Base-by-base conservation (phyloP, 495 filamentous ascomycete species). In the Penicillium cinerascens region DNA sequence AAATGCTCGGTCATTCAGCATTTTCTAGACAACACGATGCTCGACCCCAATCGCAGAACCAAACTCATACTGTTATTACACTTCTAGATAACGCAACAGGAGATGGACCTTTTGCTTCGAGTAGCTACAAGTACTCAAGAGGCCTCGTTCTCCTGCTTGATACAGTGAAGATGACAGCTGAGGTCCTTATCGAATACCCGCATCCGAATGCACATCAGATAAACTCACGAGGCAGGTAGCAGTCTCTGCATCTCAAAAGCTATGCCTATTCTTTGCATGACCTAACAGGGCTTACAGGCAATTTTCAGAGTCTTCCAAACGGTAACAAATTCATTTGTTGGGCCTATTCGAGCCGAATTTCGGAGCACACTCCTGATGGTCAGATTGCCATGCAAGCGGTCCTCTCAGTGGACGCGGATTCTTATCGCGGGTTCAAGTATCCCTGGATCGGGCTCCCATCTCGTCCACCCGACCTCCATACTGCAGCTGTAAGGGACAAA, bases 21-120 rank as follows among this genome's bases (percentile, higher is more conserved):
- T 81, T 82, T 63, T 64, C 60, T 22, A 74, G 70, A 44, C 78
- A 81, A 56, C 78, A 82, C 52, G 70, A 82, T 52, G 77, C 72
- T 1, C 60, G 74, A 69, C 71, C 69, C 53, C 43, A 76, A 11
- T 59, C 58, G 48, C 47, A 68, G 8, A 66, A 64, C 23, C 56
- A 59, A 7, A 73, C 72, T 20, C 49, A 58, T 60, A 18, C 59
- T 42, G 59, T 60, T 20, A 60, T 80, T 36, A 70, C 73, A 1
- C 49, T 80, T 7, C 70, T 71, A 52, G 69, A 80, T 51, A 78
- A 78, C 51, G 71, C 56, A 7, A 62, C 61, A n/a, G n/a, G n/a
- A n/a, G n/a, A n/a, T n/a, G n/a, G n/a, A n/a, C n/a, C n/a, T n/a
- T n/a, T n/a, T n/a, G n/a, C n/a, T n/a, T n/a, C n/a, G n/a, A n/a